phyloP scores from a whole-genome alignment of 2,329 filamentous ascomycete species.

The Byssoonygena ceratinophila region DNA sequence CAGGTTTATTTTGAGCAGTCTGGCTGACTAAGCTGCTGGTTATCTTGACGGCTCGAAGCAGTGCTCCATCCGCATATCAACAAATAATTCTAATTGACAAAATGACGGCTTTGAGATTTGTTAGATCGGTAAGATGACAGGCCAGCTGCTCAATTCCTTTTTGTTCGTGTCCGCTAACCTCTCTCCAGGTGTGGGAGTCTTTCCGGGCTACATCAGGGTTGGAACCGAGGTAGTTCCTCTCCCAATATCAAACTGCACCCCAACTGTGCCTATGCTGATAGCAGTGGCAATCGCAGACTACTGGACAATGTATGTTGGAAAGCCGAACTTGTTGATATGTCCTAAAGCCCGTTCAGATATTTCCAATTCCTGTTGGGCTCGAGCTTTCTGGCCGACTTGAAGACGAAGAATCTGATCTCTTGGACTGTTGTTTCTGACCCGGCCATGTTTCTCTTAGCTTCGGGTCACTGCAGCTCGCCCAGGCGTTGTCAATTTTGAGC shows the following conservation, averaged over 20 bases:
- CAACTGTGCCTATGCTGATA: neutral
- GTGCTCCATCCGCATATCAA: neutral
- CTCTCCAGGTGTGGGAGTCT: constrained; percentile 63
- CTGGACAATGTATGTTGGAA: constrained; percentile 33
- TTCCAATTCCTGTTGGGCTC: neutral
- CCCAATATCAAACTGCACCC: neutral
- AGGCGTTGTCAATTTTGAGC: constrained; percentile 54
- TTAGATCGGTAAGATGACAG: constrained; percentile 47
- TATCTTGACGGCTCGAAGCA: neutral
- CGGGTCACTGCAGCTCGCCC: constrained; percentile 51
- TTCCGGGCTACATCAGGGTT: constrained; percentile 79
- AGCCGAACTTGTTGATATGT: neutral
- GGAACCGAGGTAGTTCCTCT: constrained; percentile 62
- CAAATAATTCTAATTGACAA: constrained; percentile 9
- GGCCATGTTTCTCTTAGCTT: constrained; percentile 36
- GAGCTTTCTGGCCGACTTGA: neutral
- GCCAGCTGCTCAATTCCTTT: constrained; percentile 16
- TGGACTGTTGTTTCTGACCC: neutral
- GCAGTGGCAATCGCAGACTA: constrained; percentile 17
- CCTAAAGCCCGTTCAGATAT: too few species aligned
- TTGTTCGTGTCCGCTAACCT: constrained; percentile 15
- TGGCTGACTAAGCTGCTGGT: neutral
- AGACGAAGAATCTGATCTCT: neutral
- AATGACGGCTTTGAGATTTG: constrained; percentile 51
- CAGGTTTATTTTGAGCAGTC: too few species aligned